Percentiles rank a stretch among this genome's conserved stretches.
These are phyloP conservation scores for Apodospora peruviana DNA, from an alignment of 495 filamentous ascomycete species.

Conservation along the genomic window DNA sequence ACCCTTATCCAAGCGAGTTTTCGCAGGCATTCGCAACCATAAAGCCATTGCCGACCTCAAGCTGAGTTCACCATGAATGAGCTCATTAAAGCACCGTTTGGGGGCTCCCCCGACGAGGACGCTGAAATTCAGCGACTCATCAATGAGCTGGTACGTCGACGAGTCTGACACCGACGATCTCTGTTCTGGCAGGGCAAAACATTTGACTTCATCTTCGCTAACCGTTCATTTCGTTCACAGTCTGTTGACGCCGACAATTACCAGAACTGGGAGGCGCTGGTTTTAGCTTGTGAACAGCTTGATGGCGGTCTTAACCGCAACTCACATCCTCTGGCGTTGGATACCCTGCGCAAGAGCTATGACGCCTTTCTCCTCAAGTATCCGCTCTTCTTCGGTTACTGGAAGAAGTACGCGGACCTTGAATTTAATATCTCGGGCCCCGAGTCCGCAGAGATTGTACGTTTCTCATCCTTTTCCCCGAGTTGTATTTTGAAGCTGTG, in stretches of 20 bases:
- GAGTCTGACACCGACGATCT: not conserved
- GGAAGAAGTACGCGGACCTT: conserved; percentile 98
- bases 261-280: conserved; percentile 90
- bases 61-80: conserved; percentile 32
- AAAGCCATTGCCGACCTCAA: too few species aligned
- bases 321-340: conserved; percentile 89
- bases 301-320: conserved; percentile 95
- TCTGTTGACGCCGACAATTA: conserved; percentile 77
- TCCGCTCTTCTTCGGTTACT: conserved; percentile 93
- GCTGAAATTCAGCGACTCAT: conserved; percentile 76
- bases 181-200: too few species aligned
- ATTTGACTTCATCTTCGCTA: too few species aligned
- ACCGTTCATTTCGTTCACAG: too few species aligned
- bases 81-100: conserved; percentile 56
- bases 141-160: conserved; percentile 65
- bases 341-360: conserved; percentile 74
- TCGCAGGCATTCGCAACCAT: too few species aligned
- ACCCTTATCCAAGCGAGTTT: too few species aligned
- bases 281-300: conserved; percentile 72
- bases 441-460: conserved; percentile 95
- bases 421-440: conserved; percentile 96
- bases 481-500: not conserved
- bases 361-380: conserved; percentile 94
- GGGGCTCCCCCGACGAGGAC: conserved; percentile 79
- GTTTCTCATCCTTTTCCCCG: conserved; percentile 7